Percentiles rank a stretch among this genome's conserved stretches.
phyloP scores from a whole-genome alignment of 108 stramenopile species.

The Nannochloropsis gaditana region DNA sequence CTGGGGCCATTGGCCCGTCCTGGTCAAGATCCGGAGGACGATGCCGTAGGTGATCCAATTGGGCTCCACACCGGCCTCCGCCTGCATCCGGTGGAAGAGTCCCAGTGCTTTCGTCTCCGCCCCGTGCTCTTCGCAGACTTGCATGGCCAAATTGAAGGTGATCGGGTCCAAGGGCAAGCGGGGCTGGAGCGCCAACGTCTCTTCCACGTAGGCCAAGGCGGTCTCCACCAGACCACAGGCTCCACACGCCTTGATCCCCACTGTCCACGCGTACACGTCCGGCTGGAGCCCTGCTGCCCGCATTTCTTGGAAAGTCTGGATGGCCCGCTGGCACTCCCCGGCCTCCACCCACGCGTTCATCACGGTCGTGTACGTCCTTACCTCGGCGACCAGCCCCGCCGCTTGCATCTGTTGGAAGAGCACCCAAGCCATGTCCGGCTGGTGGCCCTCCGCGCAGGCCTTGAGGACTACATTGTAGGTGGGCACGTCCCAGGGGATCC shows the following conservation, averaged over 20 bases:
- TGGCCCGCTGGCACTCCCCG: neutral
- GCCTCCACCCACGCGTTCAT: neutral
- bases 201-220: neutral
- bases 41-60: constrained; percentile 35
- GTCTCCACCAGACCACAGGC: neutral
- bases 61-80: constrained; percentile 26
- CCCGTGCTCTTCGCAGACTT: constrained; percentile 30
- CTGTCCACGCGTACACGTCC: neutral
- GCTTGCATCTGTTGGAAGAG: constrained; percentile 30
- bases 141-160: constrained; percentile 32
- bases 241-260: neutral
- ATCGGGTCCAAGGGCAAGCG: constrained; percentile 27
- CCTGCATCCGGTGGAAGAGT: constrained; percentile 20
- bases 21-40: neutral
- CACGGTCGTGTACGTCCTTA: neutral
- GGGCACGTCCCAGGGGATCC: constrained; percentile 26
- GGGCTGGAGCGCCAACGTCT: neutral
- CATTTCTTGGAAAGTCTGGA: neutral
- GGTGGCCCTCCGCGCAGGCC: constrained; percentile 27
- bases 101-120: constrained; percentile 24
- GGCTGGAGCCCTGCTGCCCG: neutral
- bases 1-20: neutral
- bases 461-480: constrained; percentile 42
- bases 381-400: neutral
- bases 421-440: constrained; percentile 27